Base-by-base conservation (phyloP, 331 rosid genomes). In the Spiraea crenata region DNA sequence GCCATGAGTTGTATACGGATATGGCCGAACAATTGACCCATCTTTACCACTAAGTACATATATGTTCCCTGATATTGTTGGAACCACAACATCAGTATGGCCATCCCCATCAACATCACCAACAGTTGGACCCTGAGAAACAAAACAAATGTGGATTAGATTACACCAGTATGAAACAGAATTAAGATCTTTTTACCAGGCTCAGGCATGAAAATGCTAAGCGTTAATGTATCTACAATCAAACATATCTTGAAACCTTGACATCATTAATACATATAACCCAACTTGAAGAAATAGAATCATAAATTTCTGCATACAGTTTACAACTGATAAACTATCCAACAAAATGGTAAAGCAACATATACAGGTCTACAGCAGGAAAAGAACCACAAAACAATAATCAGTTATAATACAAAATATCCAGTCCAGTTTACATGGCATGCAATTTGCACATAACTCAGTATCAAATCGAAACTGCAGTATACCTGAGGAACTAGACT, bases 31-130 rank as follows among this genome's bases (percentile, higher is more conserved):
- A 81, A 81, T 46, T 55, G 87, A 86, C 61, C 99, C 99, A 82
- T 95, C 99, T 87, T 83, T 91, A 73, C 99, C 99, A 71, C 88
- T 92, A 63, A 95, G 97, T 83, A 91, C 97, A 72, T 91, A 82
- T 63, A 95, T 86, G 79, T 87, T 91, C 77, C 99, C 99, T 2
- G 99, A 95, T 35, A 86, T 52, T 6, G 99, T 95, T 63, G 99
- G 96, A 75, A 95, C 85, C 81, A 95, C 95, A 51, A 95, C 84
- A 74, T 95, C 99, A 70, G 99, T 87, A 77, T 79, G 89, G 78
- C 99, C 99, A 77, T 95, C 99, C 55, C 99, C 99, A 61, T 95
- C 97, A 71, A 91, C 76, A 71, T 95, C 99, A 56, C 99, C 99
- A 46, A 95, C 47, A 67, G 97, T 80, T 40, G 99, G 96, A 79